Evolutionary conservation across 2,329 filamentous ascomycete genomes (phyloP).

Genomic region (Knoxdaviesia capensis): DNA sequence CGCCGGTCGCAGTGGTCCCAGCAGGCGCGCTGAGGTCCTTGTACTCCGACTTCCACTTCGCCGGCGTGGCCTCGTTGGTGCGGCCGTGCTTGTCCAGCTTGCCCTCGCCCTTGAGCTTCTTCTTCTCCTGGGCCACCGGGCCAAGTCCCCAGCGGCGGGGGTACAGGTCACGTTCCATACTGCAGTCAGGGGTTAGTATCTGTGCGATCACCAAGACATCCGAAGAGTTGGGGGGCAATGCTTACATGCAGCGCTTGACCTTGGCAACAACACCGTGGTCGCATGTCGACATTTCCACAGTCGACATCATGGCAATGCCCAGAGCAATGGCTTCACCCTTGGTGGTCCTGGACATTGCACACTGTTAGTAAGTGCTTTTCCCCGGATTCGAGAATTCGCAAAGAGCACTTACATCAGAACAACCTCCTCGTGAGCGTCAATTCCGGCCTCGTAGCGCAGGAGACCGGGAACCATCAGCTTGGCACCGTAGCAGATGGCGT

Average conservation of each 20-base stretch:
- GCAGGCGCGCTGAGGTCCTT: conserved; percentile 56
- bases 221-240: no score
- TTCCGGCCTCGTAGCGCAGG: conserved; percentile 74
- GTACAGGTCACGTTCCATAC: conserved; percentile 96
- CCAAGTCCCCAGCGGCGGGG: conserved; percentile 92
- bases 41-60: conserved; percentile 84
- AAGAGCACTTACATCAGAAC: conserved; percentile 47
- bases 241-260: conserved; percentile 80
- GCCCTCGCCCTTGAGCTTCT: conserved; percentile 97
- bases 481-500: conserved; percentile 94
- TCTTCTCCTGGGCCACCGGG: conserved; percentile 87
- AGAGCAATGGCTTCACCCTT: conserved; percentile 98
- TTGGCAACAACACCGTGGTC: conserved; percentile 96
- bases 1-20: conserved; percentile 14
- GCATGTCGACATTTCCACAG: conserved; percentile 88
- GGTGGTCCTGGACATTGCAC: conserved; percentile 35
- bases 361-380: no score
- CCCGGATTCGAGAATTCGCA: no score
- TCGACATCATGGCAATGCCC: conserved; percentile 94
- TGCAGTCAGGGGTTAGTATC: no score
- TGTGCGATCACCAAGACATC: no score
- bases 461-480: conserved; percentile 97
- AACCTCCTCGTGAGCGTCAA: conserved; percentile 90
- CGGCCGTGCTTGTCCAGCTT: conserved; percentile 97
- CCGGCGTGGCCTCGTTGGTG: conserved; percentile 77